Percentiles rank a stretch among this genome's conserved stretches.
These are phyloP conservation scores for Anacardium occidentale DNA, from an alignment of 345 rosid species.

Conservation along the genomic window DNA sequence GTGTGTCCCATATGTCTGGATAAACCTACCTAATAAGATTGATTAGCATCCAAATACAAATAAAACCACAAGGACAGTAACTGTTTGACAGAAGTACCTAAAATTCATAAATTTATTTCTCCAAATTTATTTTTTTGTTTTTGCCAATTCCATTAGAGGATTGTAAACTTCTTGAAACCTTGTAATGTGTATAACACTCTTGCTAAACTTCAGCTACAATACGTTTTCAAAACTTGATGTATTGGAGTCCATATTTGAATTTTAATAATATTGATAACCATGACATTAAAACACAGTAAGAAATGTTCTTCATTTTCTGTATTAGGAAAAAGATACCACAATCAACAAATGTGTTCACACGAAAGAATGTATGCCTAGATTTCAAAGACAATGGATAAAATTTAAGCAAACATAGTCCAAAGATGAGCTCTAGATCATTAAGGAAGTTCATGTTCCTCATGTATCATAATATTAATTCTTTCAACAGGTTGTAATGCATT, in stretches of 20 bases:
- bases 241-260: neutral
- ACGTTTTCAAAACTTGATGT: neutral
- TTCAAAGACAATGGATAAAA: no score
- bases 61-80: neutral
- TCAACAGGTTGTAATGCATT: neutral
- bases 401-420: neutral
- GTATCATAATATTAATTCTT: neutral
- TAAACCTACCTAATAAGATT: conserved; percentile 58
- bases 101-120: no score
- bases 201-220: neutral
- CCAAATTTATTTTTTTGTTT: no score
- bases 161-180: neutral
- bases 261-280: neutral
- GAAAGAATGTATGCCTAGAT: no score
- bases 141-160: neutral
- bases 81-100: no score
- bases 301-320: no score
- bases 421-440: neutral
- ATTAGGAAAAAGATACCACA: no score
- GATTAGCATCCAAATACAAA: conserved; percentile 32
- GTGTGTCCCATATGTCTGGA: conserved; percentile 65
- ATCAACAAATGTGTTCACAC: no score
- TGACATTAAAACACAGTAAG: no score
- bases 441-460: neutral
- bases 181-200: neutral